phyloP scores from a whole-genome alignment of 192 early-diverging fungal species.

The Mortierella alpina region DNA sequence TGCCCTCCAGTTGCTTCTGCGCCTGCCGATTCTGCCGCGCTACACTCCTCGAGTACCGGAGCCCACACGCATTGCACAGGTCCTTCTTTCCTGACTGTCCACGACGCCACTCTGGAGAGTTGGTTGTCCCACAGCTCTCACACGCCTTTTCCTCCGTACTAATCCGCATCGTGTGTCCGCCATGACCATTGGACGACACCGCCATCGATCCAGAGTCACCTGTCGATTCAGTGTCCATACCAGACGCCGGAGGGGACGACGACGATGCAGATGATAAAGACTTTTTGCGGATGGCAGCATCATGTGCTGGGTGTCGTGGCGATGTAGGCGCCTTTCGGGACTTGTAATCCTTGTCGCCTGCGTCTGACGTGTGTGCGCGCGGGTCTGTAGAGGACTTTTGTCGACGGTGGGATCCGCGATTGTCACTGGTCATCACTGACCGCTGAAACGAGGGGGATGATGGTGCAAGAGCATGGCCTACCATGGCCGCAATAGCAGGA shows the following conservation, averaged over 20 bases:
- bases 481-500: constrained; percentile 51
- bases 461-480: constrained; percentile 36
- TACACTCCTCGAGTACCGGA: constrained; percentile 58
- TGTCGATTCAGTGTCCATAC: constrained; percentile 11
- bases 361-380: background rate
- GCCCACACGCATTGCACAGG: constrained; percentile 68
- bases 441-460: constrained; percentile 38
- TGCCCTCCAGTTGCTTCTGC: constrained; percentile 50
- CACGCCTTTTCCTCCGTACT: constrained; percentile 49
- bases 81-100: constrained; percentile 68
- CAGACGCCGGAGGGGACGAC: constrained; percentile 21
- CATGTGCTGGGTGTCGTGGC: constrained; percentile 44
- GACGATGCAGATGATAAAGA: constrained; percentile 18
- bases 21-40: constrained; percentile 55
- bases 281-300: constrained; percentile 41
- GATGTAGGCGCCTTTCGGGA: constrained; percentile 12
- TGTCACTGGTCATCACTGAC: constrained; percentile 1
- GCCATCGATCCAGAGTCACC: background rate
- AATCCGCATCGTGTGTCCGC: constrained; percentile 26
- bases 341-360: constrained; percentile 11
- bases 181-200: background rate
- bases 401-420: constrained; percentile 3
- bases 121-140: constrained; percentile 62
- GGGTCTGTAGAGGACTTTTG: constrained; percentile 21
- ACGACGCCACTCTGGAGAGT: constrained; percentile 65